Conservation (phyloP, 352 stramenopile genomes). For the Globisporangium heterothallicum region DNA sequence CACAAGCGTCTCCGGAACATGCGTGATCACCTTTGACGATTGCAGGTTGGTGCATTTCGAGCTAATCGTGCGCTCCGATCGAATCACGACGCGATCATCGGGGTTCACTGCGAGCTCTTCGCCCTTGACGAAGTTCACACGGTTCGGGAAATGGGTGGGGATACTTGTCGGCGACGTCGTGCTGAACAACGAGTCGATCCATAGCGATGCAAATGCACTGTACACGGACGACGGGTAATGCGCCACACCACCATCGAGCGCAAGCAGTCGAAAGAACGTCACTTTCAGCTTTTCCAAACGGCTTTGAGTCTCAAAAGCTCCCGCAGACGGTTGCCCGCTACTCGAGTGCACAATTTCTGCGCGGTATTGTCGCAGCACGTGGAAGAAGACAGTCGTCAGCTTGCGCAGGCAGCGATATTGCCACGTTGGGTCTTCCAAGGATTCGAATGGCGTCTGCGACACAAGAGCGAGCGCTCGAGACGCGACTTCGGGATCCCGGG, state of each 20-base stretch:
- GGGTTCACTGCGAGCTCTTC: conserved; percentile 9
- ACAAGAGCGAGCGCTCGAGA: conserved; percentile 46
- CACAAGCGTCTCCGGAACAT: conserved; percentile 39
- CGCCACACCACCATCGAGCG: conserved; percentile 51
- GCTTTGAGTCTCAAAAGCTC: conserved; percentile 8
- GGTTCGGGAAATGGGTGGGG: conserved; percentile 61
- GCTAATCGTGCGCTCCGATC: conserved; percentile 71
- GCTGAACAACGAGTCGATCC: conserved; percentile 60
- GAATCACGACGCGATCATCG: conserved; percentile 43
- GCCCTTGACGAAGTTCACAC: conserved; percentile 18
- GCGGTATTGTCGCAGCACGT: conserved; percentile 45
- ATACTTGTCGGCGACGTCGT: conserved; percentile 60
- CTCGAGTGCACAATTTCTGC: conserved; percentile 30
- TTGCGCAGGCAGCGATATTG: conserved; percentile 71
- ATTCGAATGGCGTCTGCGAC: conserved; percentile 46
- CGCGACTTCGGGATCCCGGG: conserved; percentile 30
- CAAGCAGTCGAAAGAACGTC: conserved; percentile 44
- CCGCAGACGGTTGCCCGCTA: neutral
- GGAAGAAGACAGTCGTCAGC: conserved; percentile 49
- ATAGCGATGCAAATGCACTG: conserved; percentile 60
- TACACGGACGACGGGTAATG: conserved; percentile 66
- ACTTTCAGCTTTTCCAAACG: conserved; percentile 43
- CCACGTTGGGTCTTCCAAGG: conserved; percentile 66
- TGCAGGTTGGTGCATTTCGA: conserved; percentile 80
- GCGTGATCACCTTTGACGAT: conserved; percentile 70